These are phyloP conservation scores for Fusarium sp. DNA, from an alignment of 2,329 filamentous ascomycete genomes.

Conservation along the genomic window DNA sequence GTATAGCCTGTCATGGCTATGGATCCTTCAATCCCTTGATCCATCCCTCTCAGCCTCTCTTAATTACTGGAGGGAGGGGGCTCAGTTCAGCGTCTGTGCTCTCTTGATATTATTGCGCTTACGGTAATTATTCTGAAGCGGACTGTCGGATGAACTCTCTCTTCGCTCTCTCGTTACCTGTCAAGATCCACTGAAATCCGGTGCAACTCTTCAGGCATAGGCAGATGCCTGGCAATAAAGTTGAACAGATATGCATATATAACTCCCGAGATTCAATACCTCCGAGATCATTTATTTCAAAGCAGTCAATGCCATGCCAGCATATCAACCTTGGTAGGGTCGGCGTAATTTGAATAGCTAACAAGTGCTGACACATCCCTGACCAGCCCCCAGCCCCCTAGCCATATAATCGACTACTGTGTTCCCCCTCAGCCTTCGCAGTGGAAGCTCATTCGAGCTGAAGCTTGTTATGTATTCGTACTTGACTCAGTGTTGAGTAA, in stretches of 20 bases:
- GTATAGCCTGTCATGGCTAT: not conserved
- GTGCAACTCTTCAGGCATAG: conserved; percentile 12
- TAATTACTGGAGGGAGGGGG: conserved; percentile 4
- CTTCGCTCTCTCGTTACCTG: not conserved
- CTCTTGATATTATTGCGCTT: conserved; percentile 6
- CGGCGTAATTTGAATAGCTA: conserved; percentile 11
- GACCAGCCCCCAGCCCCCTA: conserved; percentile 1
- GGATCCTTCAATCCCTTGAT: conserved; percentile 7
- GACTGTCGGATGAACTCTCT: conserved; percentile 1
- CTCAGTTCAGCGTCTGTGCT: conserved; percentile 17
- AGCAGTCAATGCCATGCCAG: conserved; percentile 2
- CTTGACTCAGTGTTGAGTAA: conserved; percentile 1
- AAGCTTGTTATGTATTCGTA: conserved; percentile 2
- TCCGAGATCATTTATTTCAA: conserved; percentile 1
- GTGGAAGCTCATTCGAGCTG: conserved; percentile 1
- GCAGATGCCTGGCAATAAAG: conserved; percentile 1
- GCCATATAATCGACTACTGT: not conserved
- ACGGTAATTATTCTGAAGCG: conserved; percentile 3
- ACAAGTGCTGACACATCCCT: conserved; percentile 25
- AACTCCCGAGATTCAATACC: conserved; percentile 7
- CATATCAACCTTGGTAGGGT: conserved; percentile 3
- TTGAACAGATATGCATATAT: conserved; percentile 12
- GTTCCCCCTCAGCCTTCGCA: conserved; percentile 2
- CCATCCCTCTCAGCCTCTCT: not conserved
- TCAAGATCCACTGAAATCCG: conserved; percentile 6